phyloP scores from a whole-genome alignment of 2,329 filamentous ascomycete species.

The Ceratocystis huliohia region DNA sequence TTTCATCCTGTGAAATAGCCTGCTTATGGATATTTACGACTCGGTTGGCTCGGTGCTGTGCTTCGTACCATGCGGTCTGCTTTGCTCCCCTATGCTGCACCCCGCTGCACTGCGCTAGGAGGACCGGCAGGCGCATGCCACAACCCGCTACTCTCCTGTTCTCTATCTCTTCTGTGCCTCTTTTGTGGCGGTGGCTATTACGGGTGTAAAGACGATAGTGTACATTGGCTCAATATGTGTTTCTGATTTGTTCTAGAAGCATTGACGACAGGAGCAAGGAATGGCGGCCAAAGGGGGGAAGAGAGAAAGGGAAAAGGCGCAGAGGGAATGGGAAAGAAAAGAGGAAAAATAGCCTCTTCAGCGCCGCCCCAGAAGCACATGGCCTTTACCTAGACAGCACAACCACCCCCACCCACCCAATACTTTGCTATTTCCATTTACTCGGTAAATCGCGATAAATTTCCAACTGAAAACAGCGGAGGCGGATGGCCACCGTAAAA shows the following conservation, averaged over 20 bases:
- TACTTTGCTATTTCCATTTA: background rate
- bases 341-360: too few relatives aligned
- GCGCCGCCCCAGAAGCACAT: too few relatives aligned
- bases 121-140: conserved; percentile 2
- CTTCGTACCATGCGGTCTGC: too few relatives aligned
- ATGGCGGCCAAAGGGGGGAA: background rate
- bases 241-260: background rate
- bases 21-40: background rate
- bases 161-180: background rate
- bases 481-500: background rate
- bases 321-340: too few relatives aligned
- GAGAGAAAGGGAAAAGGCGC: background rate
- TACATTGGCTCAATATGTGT: background rate
- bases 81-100: background rate
- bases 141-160: background rate
- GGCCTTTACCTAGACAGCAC: background rate
- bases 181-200: background rate
- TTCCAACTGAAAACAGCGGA: background rate
- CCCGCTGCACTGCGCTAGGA: too few relatives aligned
- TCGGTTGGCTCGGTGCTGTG: background rate
- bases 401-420: background rate
- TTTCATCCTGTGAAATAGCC: background rate
- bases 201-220: background rate
- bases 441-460: background rate
- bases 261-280: background rate